A percentile compares a stretch with the other conserved stretches of the same genome.
Conservation (phyloP, 148 eudicot species). For the Vaccinium macrocarpon region DNA sequence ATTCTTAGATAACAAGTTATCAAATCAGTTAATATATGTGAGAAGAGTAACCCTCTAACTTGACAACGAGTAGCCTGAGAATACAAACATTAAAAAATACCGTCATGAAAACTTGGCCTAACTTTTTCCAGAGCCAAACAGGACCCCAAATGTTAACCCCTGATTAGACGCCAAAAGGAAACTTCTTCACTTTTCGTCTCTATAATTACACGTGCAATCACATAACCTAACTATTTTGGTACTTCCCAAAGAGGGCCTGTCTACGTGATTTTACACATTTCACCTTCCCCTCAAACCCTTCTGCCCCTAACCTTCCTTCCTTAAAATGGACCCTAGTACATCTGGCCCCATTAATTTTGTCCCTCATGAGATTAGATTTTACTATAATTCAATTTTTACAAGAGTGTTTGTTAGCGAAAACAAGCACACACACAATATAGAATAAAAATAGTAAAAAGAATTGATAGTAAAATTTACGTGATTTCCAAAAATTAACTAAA, state of each 20-base stretch:
- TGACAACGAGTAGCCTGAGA: too few species aligned
- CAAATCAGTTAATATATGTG: too few species aligned
- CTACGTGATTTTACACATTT: constrained; percentile 3
- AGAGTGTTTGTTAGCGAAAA: too few species aligned
- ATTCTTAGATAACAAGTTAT: too few species aligned
- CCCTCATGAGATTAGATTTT: not conserved
- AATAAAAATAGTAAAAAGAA: too few species aligned
- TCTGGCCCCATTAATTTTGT: not conserved
- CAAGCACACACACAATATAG: too few species aligned
- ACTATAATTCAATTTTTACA: too few species aligned
- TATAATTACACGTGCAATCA: not conserved
- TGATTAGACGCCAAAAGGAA: not conserved
- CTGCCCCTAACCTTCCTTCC: not conserved
- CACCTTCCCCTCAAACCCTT: constrained; percentile 47
- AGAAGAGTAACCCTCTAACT: too few species aligned
- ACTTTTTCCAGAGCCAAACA: not conserved
- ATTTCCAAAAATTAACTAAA: too few species aligned
- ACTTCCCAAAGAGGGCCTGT: constrained; percentile 80
- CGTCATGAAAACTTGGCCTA: too few species aligned
- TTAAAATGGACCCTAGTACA: not conserved
- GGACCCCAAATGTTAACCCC: not conserved
- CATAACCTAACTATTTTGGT: constrained; percentile 14
- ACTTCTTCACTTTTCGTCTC: not conserved
- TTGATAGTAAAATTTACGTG: too few species aligned
- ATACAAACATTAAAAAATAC: too few species aligned